These are phyloP conservation scores for Colletotrichum chrysophilum DNA, from an alignment of 2,329 filamentous ascomycete genomes.

Conservation along the genomic window DNA sequence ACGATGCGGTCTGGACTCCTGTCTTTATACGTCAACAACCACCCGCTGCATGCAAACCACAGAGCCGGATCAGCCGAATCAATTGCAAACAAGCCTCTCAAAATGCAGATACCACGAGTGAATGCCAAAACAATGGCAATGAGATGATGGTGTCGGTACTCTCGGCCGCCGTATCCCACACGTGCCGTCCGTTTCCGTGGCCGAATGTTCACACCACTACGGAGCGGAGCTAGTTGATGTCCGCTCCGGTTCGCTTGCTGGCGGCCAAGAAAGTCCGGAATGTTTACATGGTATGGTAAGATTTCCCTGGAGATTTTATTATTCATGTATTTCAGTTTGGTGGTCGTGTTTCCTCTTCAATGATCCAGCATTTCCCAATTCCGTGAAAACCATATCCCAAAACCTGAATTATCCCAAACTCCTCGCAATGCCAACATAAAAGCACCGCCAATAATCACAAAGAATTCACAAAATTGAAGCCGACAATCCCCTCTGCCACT, in stretches of 20 bases:
- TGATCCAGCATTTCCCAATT: not conserved
- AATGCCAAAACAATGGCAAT: not conserved
- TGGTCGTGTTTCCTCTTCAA: not conserved
- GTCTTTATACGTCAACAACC: not conserved
- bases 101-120: not conserved
- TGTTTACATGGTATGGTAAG: not conserved
- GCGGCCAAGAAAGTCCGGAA: not conserved
- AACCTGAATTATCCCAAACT: not conserved
- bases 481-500: slow-evolving; percentile 55
- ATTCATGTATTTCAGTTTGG: not conserved
- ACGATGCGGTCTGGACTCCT: not conserved
- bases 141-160: not conserved
- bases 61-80: not conserved
- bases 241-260: not conserved
- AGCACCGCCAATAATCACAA: not conserved
- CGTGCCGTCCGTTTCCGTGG: not conserved
- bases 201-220: not conserved
- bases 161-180: not conserved
- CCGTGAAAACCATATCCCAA: not conserved
- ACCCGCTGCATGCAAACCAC: not conserved
- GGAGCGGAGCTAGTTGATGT: not conserved
- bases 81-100: not conserved
- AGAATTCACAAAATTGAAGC: slow-evolving; percentile 42
- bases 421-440: not conserved
- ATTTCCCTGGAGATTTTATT: not conserved